phyloP scores from a whole-genome alignment of 805 yeast genomes.

The Metschnikowia reukaufii region DNA sequence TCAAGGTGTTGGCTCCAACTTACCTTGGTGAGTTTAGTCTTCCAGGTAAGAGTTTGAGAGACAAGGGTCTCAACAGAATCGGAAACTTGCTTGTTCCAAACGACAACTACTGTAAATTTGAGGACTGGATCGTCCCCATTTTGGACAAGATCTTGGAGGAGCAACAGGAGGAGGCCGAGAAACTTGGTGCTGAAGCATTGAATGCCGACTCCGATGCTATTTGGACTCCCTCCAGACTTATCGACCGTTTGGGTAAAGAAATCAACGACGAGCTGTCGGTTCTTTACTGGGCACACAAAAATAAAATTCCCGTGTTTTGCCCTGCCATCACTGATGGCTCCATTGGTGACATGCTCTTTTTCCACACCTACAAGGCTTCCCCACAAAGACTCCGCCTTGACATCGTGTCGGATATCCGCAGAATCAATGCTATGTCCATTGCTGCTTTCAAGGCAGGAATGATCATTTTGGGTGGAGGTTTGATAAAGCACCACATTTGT shows the following conservation, averaged over 20 bases:
- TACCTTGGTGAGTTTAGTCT: slow-evolving; percentile 88
- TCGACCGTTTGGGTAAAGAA: slow-evolving; percentile 92
- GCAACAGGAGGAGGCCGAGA: slow-evolving; percentile 65
- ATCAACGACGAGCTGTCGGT: slow-evolving; percentile 92
- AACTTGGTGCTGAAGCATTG: slow-evolving; percentile 50
- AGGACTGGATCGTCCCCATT: slow-evolving; percentile 98
- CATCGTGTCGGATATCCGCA: slow-evolving; percentile 90
- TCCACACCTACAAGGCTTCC: slow-evolving; percentile 94
- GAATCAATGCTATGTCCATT: slow-evolving; percentile 91
- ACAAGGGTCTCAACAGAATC: slow-evolving; percentile 95
- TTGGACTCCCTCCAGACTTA: slow-evolving; percentile 94
- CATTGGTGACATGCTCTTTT: slow-evolving; percentile 97
- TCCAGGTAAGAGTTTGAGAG: slow-evolving; percentile 80
- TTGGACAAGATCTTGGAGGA: slow-evolving; percentile 85
- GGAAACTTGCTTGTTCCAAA: slow-evolving; percentile 97
- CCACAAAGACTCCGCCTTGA: slow-evolving; percentile 89
- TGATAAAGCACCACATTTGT: slow-evolving; percentile 94
- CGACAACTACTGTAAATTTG: slow-evolving; percentile 95
- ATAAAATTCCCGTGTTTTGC: slow-evolving; percentile 93
- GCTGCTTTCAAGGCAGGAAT: slow-evolving; percentile 93
- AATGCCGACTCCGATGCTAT: slow-evolving; percentile 65
- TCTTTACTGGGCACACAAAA: slow-evolving; percentile 97
- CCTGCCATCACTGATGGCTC: slow-evolving; percentile 98
- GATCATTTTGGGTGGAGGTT: slow-evolving; percentile 95
- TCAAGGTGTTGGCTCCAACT: slow-evolving; percentile 95